Evolutionary conservation across 2,329 filamentous ascomycete genomes (phyloP).

Genomic region (Microsporum audouinii): DNA sequence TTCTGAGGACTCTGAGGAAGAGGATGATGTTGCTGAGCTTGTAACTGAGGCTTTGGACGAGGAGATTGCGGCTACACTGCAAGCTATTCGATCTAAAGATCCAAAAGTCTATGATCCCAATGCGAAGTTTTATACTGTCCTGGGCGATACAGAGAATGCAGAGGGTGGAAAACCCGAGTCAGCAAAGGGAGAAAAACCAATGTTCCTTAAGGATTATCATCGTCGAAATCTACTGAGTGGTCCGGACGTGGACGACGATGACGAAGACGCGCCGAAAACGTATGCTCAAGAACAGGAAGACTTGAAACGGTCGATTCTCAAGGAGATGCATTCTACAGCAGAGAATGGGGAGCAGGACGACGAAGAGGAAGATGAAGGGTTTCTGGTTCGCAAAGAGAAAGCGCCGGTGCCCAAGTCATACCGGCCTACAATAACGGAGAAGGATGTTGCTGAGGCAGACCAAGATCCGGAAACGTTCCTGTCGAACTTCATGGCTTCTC

Average conservation of each 20-base stretch:
- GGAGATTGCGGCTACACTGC: constrained; percentile 74
- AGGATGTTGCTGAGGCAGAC: constrained; percentile 64
- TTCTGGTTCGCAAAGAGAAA: constrained; percentile 64
- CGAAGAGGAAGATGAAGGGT: constrained; percentile 45
- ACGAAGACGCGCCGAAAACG: constrained; percentile 45
- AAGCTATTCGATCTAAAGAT: constrained; percentile 82
- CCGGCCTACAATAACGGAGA: constrained; percentile 41
- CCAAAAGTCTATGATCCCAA: constrained; percentile 77
- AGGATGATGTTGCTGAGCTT: constrained; percentile 82
- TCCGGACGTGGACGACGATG: constrained; percentile 47
- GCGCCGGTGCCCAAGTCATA: constrained; percentile 20
- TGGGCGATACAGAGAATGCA: constrained; percentile 42
- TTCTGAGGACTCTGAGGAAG: constrained; percentile 59
- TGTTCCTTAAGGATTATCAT: constrained; percentile 84
- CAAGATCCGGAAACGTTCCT: constrained; percentile 84
- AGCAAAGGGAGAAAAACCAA: constrained; percentile 65
- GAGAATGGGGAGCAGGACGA: constrained; percentile 31
- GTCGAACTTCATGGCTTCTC: constrained; percentile 88
- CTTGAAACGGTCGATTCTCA: constrained; percentile 64
- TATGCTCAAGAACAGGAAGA: constrained; percentile 83
- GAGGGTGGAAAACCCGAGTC: constrained; percentile 15
- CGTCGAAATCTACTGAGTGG: constrained; percentile 76
- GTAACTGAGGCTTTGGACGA: constrained; percentile 75
- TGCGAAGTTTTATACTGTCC: constrained; percentile 62
- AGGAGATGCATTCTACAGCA: constrained; percentile 61